Conservation (phyloP, 495 filamentous ascomycete genomes). For the Annulohypoxylon maeteangense region DNA sequence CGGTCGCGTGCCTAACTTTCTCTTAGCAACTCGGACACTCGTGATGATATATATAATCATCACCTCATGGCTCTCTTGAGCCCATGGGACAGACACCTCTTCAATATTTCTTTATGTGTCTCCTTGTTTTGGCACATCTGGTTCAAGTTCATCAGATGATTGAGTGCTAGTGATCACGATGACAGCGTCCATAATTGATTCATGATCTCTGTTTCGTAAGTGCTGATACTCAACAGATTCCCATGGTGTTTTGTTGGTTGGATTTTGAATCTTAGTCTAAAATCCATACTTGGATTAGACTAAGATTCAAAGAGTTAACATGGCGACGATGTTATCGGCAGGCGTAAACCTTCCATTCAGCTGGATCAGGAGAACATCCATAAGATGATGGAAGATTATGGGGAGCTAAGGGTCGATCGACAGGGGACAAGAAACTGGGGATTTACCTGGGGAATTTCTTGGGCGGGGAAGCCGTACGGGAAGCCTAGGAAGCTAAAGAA, state of each 20-base stretch:
- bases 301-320: not conserved
- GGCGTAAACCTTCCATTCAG: constrained; percentile 3
- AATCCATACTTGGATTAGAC: not conserved
- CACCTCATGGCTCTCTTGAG: not conserved
- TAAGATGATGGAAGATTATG: constrained; percentile 11
- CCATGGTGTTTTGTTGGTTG: not conserved
- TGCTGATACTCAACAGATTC: constrained; percentile 12
- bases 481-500: not conserved
- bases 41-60: constrained; percentile 2
- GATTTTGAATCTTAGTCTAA: not conserved
- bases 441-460: constrained; percentile 2
- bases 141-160: constrained; percentile 4
- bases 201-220: not conserved
- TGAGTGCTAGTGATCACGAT: not conserved
- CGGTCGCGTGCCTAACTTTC: not conserved
- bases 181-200: not conserved
- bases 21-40: not conserved
- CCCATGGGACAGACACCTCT: not conserved
- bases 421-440: constrained; percentile 29
- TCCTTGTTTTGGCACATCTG: not conserved
- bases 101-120: too few relatives aligned
- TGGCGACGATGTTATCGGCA: constrained; percentile 2
- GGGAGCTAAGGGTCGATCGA: constrained; percentile 29
- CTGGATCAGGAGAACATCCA: not conserved
- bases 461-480: not conserved